These are phyloP conservation scores for Eucalyptus tenuipes DNA, from an alignment of 345 rosid genomes.

Conservation along the genomic window DNA sequence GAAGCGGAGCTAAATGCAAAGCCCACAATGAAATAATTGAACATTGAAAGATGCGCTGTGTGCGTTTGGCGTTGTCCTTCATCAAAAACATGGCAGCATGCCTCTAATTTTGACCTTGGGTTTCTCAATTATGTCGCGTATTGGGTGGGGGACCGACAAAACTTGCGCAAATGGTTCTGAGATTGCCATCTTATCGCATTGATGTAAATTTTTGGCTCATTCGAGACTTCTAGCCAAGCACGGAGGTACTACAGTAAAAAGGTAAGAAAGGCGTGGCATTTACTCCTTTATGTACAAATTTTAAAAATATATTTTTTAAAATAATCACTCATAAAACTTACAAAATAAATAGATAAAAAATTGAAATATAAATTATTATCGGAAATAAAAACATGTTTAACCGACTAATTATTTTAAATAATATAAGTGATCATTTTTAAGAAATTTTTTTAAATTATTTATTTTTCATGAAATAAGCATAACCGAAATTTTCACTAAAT, in stretches of 20 bases:
- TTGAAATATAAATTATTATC: background rate
- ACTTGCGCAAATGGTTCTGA: background rate
- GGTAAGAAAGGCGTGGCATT: too few relatives aligned
- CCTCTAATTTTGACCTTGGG: background rate
- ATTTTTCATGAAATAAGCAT: accelerated
- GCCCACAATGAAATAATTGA: background rate
- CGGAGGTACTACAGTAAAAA: too few relatives aligned
- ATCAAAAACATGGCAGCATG: background rate
- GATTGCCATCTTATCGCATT: background rate
- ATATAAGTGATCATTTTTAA: accelerated
- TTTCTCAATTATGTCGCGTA: background rate
- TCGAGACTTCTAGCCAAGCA: background rate
- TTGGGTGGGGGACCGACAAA: background rate
- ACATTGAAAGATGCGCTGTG: background rate
- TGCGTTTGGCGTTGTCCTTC: background rate
- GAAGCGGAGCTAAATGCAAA: background rate
- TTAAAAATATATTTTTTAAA: background rate
- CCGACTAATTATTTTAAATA: too few relatives aligned
- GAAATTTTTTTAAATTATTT: too few relatives aligned
- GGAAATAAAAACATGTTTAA: background rate
- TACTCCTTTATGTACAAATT: background rate
- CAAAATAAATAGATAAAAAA: background rate
- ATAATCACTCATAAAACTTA: background rate
- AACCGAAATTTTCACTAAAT: too few relatives aligned
- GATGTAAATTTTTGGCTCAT: background rate